phyloP scores from a whole-genome alignment of 2,329 filamentous ascomycete genomes.

The Alternaria dauci region DNA sequence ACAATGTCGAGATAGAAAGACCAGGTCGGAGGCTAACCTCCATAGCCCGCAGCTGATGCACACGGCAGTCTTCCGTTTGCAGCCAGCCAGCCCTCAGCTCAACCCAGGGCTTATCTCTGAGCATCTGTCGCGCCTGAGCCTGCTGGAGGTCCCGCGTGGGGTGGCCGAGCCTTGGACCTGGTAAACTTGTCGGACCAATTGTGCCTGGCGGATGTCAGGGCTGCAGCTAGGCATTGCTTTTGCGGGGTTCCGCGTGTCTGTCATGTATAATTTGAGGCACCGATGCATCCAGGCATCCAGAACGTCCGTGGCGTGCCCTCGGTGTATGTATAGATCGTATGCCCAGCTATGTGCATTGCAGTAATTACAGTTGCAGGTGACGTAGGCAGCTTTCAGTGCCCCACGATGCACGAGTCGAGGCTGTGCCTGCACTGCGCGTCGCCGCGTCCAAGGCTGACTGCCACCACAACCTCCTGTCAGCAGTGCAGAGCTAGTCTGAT shows the following conservation, averaged over 20 bases:
- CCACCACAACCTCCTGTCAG: neutral
- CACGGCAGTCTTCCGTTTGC: constrained; percentile 8
- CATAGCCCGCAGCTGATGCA: constrained; percentile 15
- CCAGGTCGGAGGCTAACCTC: constrained; percentile 11
- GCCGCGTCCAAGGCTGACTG: neutral
- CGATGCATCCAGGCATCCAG: neutral
- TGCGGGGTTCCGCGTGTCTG: constrained; percentile 3
- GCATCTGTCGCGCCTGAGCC: constrained; percentile 4
- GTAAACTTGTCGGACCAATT: constrained; percentile 1
- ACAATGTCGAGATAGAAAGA: constrained; percentile 1
- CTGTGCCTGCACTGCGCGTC: neutral
- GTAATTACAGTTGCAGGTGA: neutral
- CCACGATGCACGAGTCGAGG: neutral
- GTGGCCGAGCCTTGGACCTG: constrained; percentile 1
- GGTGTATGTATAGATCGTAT: neutral
- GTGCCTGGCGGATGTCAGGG: neutral
- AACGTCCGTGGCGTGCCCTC: neutral
- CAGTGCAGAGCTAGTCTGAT: neutral
- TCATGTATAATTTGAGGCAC: neutral
- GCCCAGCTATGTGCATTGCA: neutral
- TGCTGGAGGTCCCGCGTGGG: constrained; percentile 12
- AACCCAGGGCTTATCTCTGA: constrained; percentile 8
- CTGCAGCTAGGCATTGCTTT: constrained; percentile 4
- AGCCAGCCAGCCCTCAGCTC: neutral
- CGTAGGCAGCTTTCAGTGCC: neutral